Conservation (phyloP, 148 eudicot species). For the Nepenthes gracilis region DNA sequence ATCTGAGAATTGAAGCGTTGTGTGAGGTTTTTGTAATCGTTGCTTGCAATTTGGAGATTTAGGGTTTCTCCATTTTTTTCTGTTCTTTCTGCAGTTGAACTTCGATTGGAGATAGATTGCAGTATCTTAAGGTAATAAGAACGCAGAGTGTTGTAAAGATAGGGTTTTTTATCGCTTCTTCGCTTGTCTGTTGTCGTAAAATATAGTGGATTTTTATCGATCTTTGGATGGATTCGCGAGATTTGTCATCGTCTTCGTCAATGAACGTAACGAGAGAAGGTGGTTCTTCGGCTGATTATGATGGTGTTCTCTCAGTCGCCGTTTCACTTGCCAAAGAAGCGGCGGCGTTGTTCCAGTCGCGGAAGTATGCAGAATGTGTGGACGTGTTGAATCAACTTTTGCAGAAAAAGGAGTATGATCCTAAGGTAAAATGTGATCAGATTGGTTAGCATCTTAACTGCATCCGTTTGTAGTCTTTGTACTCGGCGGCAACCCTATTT, state of each 20-base stretch:
- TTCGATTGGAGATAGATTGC: slow-evolving; percentile 6
- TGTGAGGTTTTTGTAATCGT: neutral
- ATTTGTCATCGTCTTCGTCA: slow-evolving; percentile 23
- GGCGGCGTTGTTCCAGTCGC: slow-evolving; percentile 42
- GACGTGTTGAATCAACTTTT: slow-evolving; percentile 52
- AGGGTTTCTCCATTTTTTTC: slow-evolving; percentile 17
- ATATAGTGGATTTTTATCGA: neutral
- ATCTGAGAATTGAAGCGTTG: slow-evolving; percentile 7
- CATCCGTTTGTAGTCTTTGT: slow-evolving; percentile 1
- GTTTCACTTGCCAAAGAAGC: slow-evolving; percentile 62
- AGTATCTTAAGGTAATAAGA: neutral
- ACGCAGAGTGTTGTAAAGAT: neutral
- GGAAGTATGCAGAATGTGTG: slow-evolving; percentile 63
- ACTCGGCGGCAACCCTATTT: neutral
- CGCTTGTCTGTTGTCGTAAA: neutral
- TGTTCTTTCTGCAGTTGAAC: neutral
- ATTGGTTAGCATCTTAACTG: neutral
- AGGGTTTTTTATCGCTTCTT: neutral
- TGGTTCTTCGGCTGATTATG: slow-evolving; percentile 33
- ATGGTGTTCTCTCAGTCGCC: slow-evolving; percentile 23
- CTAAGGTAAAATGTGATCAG: slow-evolving; percentile 34
- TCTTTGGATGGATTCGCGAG: slow-evolving; percentile 51
- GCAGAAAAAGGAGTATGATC: slow-evolving; percentile 54
- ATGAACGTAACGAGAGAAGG: slow-evolving; percentile 16
- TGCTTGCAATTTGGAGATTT: slow-evolving; percentile 1